Evolutionary conservation across 2,329 filamentous ascomycete species (phyloP).

Genomic region (Anthostomella pinea): DNA sequence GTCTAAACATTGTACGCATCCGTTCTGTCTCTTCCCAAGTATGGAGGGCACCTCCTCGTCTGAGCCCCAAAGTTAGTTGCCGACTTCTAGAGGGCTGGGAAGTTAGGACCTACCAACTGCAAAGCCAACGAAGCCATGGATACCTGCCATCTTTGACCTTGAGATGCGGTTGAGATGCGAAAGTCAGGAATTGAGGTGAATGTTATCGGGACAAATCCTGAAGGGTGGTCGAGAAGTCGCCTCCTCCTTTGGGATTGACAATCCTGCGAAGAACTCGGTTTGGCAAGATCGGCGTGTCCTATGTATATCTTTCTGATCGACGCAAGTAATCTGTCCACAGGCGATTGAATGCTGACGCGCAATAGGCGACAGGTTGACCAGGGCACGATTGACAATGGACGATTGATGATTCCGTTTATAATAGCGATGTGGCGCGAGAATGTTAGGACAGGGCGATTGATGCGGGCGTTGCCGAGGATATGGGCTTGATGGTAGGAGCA

Average conservation of each 20-base stretch:
- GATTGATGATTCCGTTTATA: too few species aligned
- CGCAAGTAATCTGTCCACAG: slow-evolving; percentile 12
- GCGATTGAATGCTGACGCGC: too few species aligned
- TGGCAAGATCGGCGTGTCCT: slow-evolving; percentile 17
- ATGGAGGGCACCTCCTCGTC: slow-evolving; percentile 24
- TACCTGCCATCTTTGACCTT: slow-evolving; percentile 23
- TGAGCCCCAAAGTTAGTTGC: slow-evolving; percentile 17
- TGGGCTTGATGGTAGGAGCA: slow-evolving; percentile 8
- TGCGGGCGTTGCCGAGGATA: neutral
- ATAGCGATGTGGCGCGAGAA: too few species aligned
- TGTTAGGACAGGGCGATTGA: too few species aligned
- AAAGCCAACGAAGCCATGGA: slow-evolving; percentile 30
- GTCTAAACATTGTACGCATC: slow-evolving; percentile 47
- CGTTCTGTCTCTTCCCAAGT: slow-evolving; percentile 39
- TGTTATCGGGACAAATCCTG: neutral
- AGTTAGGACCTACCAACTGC: slow-evolving; percentile 22
- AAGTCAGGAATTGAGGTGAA: too few species aligned
- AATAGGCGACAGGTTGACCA: too few species aligned
- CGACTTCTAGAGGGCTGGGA: slow-evolving; percentile 1
- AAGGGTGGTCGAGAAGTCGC: slow-evolving; percentile 1
- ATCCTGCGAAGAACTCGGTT: slow-evolving; percentile 14
- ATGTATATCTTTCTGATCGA: slow-evolving; percentile 21
- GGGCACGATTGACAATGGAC: too few species aligned
- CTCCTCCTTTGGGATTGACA: slow-evolving; percentile 17
- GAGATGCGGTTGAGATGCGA: too few species aligned